phyloP scores from a whole-genome alignment of 352 stramenopile genomes.

The Phytophthora lateralis region DNA sequence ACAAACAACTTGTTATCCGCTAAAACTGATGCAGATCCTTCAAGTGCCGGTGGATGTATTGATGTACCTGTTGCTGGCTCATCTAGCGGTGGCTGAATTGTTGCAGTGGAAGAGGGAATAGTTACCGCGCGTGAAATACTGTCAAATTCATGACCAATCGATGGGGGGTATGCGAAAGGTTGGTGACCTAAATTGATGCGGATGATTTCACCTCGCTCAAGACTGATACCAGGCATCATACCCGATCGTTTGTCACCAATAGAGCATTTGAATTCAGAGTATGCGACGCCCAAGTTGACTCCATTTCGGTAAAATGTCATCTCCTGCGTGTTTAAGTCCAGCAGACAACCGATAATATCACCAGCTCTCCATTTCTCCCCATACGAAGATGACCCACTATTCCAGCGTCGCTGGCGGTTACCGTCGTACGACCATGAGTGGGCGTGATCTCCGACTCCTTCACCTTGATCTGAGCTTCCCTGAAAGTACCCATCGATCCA shows the following conservation, averaged over 20 bases:
- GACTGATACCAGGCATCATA: constrained; percentile 87
- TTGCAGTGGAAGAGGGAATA: constrained; percentile 44
- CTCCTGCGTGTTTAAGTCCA: constrained; percentile 80
- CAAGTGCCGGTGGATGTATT: constrained; percentile 37
- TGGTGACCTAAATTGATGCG: constrained; percentile 85
- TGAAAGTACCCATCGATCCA: constrained; percentile 93
- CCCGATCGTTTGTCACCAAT: constrained; percentile 55
- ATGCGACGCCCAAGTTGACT: constrained; percentile 81
- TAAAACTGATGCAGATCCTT: constrained; percentile 65
- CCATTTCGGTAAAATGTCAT: constrained; percentile 92
- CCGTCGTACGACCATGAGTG: constrained; percentile 95
- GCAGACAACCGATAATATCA: constrained; percentile 91
- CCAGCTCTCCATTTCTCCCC: constrained; percentile 91
- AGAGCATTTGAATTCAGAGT: constrained; percentile 66
- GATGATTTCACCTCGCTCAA: constrained; percentile 89
- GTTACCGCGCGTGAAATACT: constrained; percentile 64
- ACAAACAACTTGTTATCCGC: constrained; percentile 75
- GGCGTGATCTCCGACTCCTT: constrained; percentile 90
- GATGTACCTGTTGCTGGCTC: background rate
- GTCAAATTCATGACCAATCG: constrained; percentile 65
- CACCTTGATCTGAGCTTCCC: constrained; percentile 90
- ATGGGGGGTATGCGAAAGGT: constrained; percentile 76
- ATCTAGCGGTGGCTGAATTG: constrained; percentile 35
- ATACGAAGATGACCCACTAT: constrained; percentile 88
- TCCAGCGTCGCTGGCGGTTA: constrained; percentile 91